A percentile compares a stretch with the other conserved stretches of the same genome.
Conservation (phyloP, 768 basidiomycete species). For the Astraeus odoratus region DNA sequence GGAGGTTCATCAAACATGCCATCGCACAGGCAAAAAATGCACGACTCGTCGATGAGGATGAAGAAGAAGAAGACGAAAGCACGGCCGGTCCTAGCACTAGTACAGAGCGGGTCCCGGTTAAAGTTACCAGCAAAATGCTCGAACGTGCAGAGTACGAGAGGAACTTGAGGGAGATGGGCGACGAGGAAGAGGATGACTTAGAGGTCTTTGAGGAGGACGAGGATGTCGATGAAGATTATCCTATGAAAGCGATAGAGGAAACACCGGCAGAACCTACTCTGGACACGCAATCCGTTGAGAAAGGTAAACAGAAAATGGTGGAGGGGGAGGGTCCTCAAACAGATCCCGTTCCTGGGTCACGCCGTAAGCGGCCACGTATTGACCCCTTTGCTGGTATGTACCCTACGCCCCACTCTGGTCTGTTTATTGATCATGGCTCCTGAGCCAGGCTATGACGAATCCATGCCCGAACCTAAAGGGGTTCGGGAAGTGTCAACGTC, state of each 20-base stretch:
- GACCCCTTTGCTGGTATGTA: conserved; percentile 62
- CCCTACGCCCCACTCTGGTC: background rate
- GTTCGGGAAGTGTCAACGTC: conserved; percentile 9
- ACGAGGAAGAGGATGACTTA: conserved; percentile 38
- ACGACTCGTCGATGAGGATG: conserved; percentile 27
- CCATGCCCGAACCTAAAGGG: background rate
- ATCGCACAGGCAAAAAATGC: conserved; percentile 53
- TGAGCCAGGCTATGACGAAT: conserved; percentile 27
- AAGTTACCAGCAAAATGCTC: conserved; percentile 68
- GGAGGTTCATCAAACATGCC: conserved; percentile 79
- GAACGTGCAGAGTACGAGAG: conserved; percentile 59
- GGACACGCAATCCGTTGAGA: conserved; percentile 12
- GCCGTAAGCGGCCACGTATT: conserved; percentile 45
- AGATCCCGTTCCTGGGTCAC: conserved; percentile 18
- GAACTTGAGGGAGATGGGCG: conserved; percentile 37
- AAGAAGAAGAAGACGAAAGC: conserved; percentile 11
- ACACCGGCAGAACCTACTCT: background rate
- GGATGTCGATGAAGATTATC: conserved; percentile 5
- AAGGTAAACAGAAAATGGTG: conserved; percentile 34
- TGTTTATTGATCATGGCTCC: background rate
- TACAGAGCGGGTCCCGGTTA: conserved; percentile 36
- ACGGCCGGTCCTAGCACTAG: conserved; percentile 9
- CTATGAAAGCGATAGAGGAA: conserved; percentile 6
- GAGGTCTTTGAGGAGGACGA: conserved; percentile 31
- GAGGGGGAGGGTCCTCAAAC: conserved; percentile 9